Percentiles rank a stretch among this genome's conserved stretches.
These are phyloP conservation scores for Camellia granthamiana DNA, from an alignment of 148 eudicot species.

Conservation along the genomic window DNA sequence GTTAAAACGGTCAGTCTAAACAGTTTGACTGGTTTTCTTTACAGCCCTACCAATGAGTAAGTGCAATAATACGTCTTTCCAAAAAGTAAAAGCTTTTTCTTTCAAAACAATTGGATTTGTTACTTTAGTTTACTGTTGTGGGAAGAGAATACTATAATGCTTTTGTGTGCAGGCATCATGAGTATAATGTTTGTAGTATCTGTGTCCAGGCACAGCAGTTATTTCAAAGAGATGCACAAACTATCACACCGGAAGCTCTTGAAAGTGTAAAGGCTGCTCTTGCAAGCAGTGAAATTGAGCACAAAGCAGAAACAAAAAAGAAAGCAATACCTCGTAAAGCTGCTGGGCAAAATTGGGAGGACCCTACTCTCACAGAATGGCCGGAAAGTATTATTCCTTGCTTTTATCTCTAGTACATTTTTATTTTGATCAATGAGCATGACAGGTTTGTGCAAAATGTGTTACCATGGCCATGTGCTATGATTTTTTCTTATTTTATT, in stretches of 20 bases:
- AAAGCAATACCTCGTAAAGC: constrained; percentile 91
- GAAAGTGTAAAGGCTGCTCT: constrained; percentile 97
- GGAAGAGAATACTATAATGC: not conserved
- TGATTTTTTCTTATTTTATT: too few species aligned
- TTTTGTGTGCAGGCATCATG: not conserved
- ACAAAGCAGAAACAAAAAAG: constrained; percentile 89
- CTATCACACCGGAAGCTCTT: constrained; percentile 86
- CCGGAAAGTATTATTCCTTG: constrained; percentile 69
- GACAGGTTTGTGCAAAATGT: not conserved
- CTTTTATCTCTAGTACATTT: not conserved
- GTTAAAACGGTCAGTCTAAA: too few species aligned
- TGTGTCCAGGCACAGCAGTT: constrained; percentile 78
- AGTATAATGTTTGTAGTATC: constrained; percentile 2
- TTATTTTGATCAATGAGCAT: not conserved
- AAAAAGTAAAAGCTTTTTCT: not conserved
- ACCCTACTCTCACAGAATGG: constrained; percentile 96
- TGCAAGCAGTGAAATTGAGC: constrained; percentile 87
- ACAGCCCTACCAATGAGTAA: not conserved
- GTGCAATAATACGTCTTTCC: not conserved
- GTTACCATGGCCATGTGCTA: too few species aligned
- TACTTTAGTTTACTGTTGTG: not conserved
- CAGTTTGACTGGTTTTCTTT: too few species aligned
- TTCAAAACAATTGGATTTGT: not conserved
- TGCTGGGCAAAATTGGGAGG: constrained; percentile 97
- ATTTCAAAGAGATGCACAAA: constrained; percentile 90